Conservation (phyloP, 345 rosid genomes). For the Nephelium lappaceum region DNA sequence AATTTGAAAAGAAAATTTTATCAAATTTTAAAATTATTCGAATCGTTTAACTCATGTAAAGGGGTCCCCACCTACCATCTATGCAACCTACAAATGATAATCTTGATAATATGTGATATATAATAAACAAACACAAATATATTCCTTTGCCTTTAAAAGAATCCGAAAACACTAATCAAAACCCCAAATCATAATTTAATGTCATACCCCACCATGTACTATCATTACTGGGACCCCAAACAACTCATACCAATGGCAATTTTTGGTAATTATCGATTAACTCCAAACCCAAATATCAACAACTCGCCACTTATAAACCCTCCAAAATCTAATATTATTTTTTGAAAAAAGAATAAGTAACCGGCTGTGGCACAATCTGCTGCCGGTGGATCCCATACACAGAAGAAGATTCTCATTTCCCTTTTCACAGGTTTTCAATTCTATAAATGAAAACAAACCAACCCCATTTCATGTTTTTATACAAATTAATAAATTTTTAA, state of each 20-base stretch:
- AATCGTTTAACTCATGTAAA: neutral
- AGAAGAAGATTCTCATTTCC: constrained; percentile 38
- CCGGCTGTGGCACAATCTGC: constrained; percentile 34
- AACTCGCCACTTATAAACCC: neutral
- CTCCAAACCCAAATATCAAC: constrained; percentile 5
- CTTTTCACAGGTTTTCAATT: constrained; percentile 24
- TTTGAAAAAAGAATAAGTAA: neutral
- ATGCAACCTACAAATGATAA: constrained; percentile 7
- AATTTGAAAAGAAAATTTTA: no score
- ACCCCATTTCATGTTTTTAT: neutral
- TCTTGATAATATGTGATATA: neutral
- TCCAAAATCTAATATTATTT: neutral
- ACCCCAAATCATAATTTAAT: constrained; percentile 3
- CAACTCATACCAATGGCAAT: constrained; percentile 21
- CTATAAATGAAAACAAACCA: constrained; percentile 1
- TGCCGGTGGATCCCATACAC: constrained; percentile 31
- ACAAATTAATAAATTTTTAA: neutral
- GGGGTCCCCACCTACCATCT: neutral
- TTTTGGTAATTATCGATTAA: neutral
- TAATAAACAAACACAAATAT: neutral
- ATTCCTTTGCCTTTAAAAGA: constrained; percentile 15
- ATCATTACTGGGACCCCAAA: constrained; percentile 23
- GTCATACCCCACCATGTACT: constrained; percentile 13
- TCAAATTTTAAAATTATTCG: neutral
- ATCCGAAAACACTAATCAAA: constrained; percentile 14